A percentile compares a stretch with the other conserved stretches of the same genome.
These are phyloP conservation scores for Ammopiptanthus mongolicus DNA, from an alignment of 306 rosid species.

Conservation along the genomic window DNA sequence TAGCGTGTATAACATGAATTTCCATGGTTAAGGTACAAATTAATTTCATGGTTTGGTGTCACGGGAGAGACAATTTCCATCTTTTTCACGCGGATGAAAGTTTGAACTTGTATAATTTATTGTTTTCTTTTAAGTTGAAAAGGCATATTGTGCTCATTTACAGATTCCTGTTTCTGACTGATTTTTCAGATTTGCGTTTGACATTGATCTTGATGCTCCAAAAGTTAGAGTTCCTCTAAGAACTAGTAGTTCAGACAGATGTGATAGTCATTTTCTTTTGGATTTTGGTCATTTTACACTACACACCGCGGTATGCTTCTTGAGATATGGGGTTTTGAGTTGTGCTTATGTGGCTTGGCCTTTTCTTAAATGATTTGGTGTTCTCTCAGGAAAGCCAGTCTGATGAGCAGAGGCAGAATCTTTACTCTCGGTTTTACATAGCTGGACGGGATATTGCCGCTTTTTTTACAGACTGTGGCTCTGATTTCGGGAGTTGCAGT, in stretches of 20 bases:
- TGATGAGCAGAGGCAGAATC: slow-evolving; percentile 62
- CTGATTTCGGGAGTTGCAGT: slow-evolving; percentile 57
- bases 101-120: not conserved
- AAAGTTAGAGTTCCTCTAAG: slow-evolving; percentile 94
- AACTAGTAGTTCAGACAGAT: slow-evolving; percentile 50
- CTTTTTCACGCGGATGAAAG: not conserved
- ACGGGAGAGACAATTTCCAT: not conserved
- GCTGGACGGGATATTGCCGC: slow-evolving; percentile 97
- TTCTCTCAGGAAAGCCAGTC: slow-evolving; percentile 61
- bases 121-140: not conserved
- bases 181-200: slow-evolving; percentile 85
- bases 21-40: not conserved
- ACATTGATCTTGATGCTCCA: slow-evolving; percentile 95
- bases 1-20: not conserved
- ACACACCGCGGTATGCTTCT: slow-evolving; percentile 65
- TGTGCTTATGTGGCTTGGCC: slow-evolving; percentile 16
- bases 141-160: not conserved
- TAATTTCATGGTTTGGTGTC: not conserved
- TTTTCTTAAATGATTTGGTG: slow-evolving; percentile 25
- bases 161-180: slow-evolving; percentile 22
- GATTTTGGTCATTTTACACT: slow-evolving; percentile 96
- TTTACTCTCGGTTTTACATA: slow-evolving; percentile 78
- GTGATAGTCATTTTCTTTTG: slow-evolving; percentile 82
- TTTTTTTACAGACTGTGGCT: slow-evolving; percentile 71
- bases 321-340: slow-evolving; percentile 9